Percentiles rank a stretch among this genome's conserved stretches.
Evolutionary conservation across 176 grass and related monocot species (phyloP).

Genomic region (Elymus sibiricus): DNA sequence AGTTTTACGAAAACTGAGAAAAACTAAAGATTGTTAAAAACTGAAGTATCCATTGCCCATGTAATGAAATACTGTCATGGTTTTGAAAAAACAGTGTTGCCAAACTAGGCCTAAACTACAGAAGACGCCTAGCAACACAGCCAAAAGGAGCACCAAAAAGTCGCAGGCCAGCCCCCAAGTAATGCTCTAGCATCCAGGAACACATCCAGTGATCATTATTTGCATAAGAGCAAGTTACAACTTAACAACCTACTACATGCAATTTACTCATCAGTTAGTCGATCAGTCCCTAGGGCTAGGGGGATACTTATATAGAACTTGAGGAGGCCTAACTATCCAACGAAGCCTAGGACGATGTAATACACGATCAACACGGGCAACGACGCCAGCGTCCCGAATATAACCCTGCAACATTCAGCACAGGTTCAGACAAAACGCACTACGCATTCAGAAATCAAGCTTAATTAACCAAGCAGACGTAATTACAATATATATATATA

Average conservation of each 20-base stretch:
- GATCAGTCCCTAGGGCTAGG: neutral
- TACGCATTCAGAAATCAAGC: neutral
- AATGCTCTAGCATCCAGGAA: too few relatives aligned
- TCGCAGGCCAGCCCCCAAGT: too few relatives aligned
- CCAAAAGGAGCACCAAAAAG: too few relatives aligned
- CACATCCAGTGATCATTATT: neutral
- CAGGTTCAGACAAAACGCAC: neutral
- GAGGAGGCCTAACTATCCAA: conserved; percentile 19
- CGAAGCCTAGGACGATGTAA: conserved; percentile 48
- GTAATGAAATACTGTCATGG: too few relatives aligned
- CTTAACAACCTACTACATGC: neutral
- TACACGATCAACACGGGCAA: conserved; percentile 64
- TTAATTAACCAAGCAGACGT: too few relatives aligned
- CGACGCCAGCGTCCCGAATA: conserved; percentile 74
- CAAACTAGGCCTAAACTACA: too few relatives aligned
- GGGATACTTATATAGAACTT: neutral
- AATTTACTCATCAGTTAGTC: neutral
- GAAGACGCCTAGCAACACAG: too few relatives aligned
- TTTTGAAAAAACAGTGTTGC: too few relatives aligned
- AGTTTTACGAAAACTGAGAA: too few relatives aligned
- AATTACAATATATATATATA: neutral
- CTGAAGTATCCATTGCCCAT: too few relatives aligned
- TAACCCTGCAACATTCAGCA: conserved; percentile 49
- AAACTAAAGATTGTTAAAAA: too few relatives aligned
- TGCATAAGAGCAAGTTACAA: neutral